Base-by-base conservation (phyloP, 2,329 filamentous ascomycete species). In the Cladophialophora yegresii region DNA sequence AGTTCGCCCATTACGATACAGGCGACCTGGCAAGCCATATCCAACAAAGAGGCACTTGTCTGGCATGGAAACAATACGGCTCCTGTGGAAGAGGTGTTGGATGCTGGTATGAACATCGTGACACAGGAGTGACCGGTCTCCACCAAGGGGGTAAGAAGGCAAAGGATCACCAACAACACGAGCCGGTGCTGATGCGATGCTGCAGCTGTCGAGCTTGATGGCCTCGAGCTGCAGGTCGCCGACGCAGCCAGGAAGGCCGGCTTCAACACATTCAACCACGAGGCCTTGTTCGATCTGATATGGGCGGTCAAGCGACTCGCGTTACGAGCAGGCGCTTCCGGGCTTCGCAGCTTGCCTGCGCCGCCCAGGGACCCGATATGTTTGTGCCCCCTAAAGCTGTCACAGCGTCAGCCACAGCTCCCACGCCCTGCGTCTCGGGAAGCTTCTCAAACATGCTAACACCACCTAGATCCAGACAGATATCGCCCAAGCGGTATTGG, bases 21-120 rank as follows among this genome's bases (percentile, higher is more conserved):
- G 66, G 68, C 45, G 28, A 32, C 43, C 40, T 70, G 36, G 65
- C 62, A n/a, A 58, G 60, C n/a, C 47, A 53, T 26, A 13, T 64
- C 22, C 58, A 69, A n/a, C 70, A 71, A 61, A 51, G 58, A 47
- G 70, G 70, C 20, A 71, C 70, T 20, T 71, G 70, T 53, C n/a
- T 66, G 8, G 7, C 30, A 7, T 71, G 68, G 67, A 54, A 56
- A 16, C 45, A 33, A 10, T 43, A 43, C n/a, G 65, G 67, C 12
- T 56, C 30, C 32, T 71, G 69, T 36, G 55, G 45, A 2, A 54
- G 61, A 23, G 64, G 66, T 16, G n/a, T 20, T 13, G 62, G 45
- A 32, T 71, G 69, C 55, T 68, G 58, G 59, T 71, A 69, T 60
- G 69, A 71, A 58, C 69, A 71, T 63, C 64, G 67, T 16, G 16